Evolutionary conservation across 257 asterid genomes (phyloP), one percentile per base, ranked within the genome.

Genomic region (Rauvolfia tetraphylla): DNA sequence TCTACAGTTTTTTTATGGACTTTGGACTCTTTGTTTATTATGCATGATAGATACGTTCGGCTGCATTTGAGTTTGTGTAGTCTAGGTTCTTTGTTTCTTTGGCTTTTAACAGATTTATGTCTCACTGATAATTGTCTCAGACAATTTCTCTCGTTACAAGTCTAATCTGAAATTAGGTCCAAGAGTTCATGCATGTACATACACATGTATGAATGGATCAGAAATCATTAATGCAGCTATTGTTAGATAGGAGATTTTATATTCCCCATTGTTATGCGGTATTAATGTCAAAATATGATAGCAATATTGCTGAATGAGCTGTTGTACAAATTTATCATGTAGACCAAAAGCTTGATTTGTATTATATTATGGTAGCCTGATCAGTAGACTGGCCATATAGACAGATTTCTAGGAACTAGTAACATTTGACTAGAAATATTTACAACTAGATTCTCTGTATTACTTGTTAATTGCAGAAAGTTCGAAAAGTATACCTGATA

Each of bases 401-500:
- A 13, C 7, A 48, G 34, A 67, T 42, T 25, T 57, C n/a, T n/a
- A 5, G 8, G 54, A 12, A 38, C 33, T 38, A 25, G 71, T 7
- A 66, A 66, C 57, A 51, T 14, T 46, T 49, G 5, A 49, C 56
- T 49, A 49, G 59, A 36, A 38, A 46, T 65, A 39, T 54, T 27
- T 33, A 41, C 41, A 23, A 22, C 42, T 15, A 10, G 11, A 27
- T 20, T 29, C 54, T 18, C n/a, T 57, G 25, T 25, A 73, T 67
- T 78, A 39, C 36, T 74, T 75, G 58, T 58, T 80, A 46, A 58
- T 73, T 86, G 88, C 96, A 92, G 98, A 90, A 85, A 85, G 78
- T 68, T 90, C 91, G 39, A 87, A 74, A 78, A 85, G 77, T 78
- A 89, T 93, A 80, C 98, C 96, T 49, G 96, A 95, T 39, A 22